Evolutionary conservation across 371 early-diverging fungal species (phyloP).

Genomic region (Apophysomyces elegans): DNA sequence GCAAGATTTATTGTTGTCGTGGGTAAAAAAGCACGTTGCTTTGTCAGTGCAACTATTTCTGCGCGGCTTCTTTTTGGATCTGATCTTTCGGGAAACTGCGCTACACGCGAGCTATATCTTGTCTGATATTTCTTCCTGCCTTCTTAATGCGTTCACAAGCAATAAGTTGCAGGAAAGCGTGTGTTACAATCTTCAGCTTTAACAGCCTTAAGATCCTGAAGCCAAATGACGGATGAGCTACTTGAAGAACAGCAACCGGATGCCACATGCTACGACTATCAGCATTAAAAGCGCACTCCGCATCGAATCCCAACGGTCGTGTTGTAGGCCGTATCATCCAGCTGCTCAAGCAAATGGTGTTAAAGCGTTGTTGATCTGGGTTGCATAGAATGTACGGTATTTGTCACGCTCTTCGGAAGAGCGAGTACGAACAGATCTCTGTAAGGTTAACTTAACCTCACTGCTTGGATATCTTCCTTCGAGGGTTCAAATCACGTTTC

Average conservation of each 20-base stretch:
- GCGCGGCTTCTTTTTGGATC: no score
- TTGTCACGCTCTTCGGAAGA: no score
- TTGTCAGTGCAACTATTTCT: no score
- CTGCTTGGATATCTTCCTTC: background rate
- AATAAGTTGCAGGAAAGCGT: background rate
- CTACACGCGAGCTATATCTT: background rate
- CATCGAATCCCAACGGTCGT: background rate
- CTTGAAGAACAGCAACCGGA: background rate
- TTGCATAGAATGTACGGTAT: background rate
- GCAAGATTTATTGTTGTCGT: no score
- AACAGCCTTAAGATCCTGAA: no score
- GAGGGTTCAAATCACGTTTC: no score
- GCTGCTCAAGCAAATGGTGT: background rate
- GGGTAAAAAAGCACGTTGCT: no score
- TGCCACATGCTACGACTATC: background rate
- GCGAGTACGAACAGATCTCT: no score
- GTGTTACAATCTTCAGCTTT: no score
- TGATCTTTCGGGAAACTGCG: background rate
- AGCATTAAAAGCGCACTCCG: background rate
- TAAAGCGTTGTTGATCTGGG: background rate
- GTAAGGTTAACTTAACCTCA: no score
- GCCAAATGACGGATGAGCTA: no score
- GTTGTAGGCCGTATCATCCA: background rate
- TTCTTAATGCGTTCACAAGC: background rate
- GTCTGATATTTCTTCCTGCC: background rate